These are phyloP conservation scores for Arthrinium phaeospermum DNA, from an alignment of 2,329 filamentous ascomycete species.

Conservation along the genomic window DNA sequence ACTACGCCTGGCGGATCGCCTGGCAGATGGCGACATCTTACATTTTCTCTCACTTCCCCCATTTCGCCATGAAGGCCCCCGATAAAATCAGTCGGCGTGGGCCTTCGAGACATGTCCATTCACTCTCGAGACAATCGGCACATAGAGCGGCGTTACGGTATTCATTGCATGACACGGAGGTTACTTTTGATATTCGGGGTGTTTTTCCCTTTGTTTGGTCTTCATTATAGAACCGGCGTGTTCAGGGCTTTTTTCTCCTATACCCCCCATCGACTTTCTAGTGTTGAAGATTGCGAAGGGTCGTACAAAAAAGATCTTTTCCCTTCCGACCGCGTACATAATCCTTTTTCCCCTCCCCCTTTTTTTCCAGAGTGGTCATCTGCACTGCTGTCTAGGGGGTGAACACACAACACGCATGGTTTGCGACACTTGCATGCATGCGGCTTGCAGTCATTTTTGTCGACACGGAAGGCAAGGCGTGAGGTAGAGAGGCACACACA, in stretches of 20 bases:
- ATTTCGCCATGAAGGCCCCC: background rate
- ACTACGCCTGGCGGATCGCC: conserved; percentile 13
- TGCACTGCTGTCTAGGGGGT: background rate
- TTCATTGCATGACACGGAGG: background rate
- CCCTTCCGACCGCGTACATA: background rate
- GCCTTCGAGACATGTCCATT: background rate
- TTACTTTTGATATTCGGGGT: background rate
- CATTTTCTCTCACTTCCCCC: conserved; percentile 2
- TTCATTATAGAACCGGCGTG: conserved; percentile 10
- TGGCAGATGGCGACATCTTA: background rate
- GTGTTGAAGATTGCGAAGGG: conserved; percentile 14
- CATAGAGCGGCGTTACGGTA: conserved; percentile 15
- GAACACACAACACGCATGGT: background rate
- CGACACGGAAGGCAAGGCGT: background rate
- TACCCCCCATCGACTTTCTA: conserved; percentile 16
- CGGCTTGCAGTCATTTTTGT: background rate
- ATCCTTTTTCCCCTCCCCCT: background rate
- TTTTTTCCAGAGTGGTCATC: background rate
- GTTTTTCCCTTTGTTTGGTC: background rate
- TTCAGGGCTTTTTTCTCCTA: conserved; percentile 14
- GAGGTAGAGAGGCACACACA: background rate
- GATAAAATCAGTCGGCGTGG: background rate
- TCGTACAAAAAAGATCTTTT: conserved; percentile 5
- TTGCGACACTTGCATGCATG: background rate
- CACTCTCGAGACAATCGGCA: background rate